A percentile compares a stretch with the other conserved stretches of the same genome.
Evolutionary conservation across 495 filamentous ascomycete species (phyloP).

Genomic region (Parathielavia hyrcaniae): DNA sequence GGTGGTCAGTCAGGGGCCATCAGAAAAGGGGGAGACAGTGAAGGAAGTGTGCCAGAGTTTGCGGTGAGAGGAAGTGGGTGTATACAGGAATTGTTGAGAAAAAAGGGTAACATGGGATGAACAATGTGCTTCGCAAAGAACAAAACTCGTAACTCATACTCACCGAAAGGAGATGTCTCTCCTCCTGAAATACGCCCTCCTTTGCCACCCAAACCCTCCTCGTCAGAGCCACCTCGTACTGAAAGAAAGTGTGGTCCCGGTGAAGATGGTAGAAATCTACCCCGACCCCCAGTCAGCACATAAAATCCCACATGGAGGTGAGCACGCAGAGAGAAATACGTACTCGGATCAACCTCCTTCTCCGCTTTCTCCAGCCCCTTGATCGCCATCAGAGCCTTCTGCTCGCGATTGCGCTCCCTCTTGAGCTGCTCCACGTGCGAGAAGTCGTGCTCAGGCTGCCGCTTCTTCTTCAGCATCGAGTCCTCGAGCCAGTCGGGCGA

Average conservation of each 20-base stretch:
- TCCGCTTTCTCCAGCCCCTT: conserved; percentile 41
- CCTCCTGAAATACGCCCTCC: conserved; percentile 23
- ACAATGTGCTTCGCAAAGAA: not conserved
- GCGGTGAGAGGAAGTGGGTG: not conserved
- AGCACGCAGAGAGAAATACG: conserved; percentile 9
- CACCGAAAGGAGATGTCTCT: conserved; percentile 34
- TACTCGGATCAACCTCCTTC: conserved; percentile 33
- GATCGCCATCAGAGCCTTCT: conserved; percentile 37
- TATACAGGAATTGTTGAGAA: not conserved
- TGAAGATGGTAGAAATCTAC: conserved; percentile 30
- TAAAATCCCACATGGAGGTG: not conserved
- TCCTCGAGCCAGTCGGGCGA: conserved; percentile 40
- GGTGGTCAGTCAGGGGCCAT: not conserved
- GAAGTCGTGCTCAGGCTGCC: conserved; percentile 23
- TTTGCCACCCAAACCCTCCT: conserved; percentile 19
- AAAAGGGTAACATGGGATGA: not conserved
- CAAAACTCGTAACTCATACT: conserved; percentile 12
- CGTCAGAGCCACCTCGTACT: conserved; percentile 31
- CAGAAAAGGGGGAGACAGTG: not conserved
- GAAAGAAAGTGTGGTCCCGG: conserved; percentile 32
- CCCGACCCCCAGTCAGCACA: not conserved
- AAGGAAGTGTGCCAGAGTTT: not conserved
- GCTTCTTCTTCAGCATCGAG: conserved; percentile 18
- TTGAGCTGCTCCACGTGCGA: conserved; percentile 19
- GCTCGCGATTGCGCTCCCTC: conserved; percentile 32